Percentiles rank a stretch among this genome's conserved stretches.
These are phyloP conservation scores for Aspergillus candidus DNA, from an alignment of 2,329 filamentous ascomycete species.

Conservation along the genomic window DNA sequence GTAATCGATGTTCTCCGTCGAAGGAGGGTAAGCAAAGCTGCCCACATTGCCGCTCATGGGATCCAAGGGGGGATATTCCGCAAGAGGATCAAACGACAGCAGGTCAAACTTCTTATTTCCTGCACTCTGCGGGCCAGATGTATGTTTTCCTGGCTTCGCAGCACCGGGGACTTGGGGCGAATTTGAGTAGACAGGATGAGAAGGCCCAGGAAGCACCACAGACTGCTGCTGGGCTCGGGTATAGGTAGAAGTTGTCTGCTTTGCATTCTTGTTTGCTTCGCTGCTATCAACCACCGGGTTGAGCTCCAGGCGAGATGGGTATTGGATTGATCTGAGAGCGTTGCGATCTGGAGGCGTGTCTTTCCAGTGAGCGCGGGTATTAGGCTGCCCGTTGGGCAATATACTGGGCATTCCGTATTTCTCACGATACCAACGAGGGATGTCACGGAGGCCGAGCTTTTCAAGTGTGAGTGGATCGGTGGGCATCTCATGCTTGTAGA, in stretches of 20 bases:
- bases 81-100: conserved; percentile 15
- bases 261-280: conserved; percentile 8
- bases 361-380: conserved; percentile 13
- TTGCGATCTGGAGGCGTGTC: conserved; percentile 13
- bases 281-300: conserved; percentile 7
- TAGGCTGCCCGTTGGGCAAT: conserved; percentile 13
- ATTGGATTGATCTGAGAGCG: conserved; percentile 13
- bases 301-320: conserved; percentile 11
- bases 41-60: conserved; percentile 4
- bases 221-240: conserved; percentile 7
- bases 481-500: conserved; percentile 89
- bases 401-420: conserved; percentile 33
- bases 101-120: conserved; percentile 17
- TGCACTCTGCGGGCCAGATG: conserved; percentile 2
- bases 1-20: conserved; percentile 7
- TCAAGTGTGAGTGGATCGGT: conserved; percentile 58
- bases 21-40: conserved; percentile 5
- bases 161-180: conserved; percentile 5
- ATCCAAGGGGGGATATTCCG: conserved; percentile 11
- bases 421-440: conserved; percentile 54
- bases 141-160: conserved; percentile 12
- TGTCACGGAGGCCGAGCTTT: conserved; percentile 58
- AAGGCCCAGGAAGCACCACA: conserved; percentile 2
- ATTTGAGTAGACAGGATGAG: conserved; percentile 7
- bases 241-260: conserved; percentile 9